These are phyloP conservation scores for Coemansia sp. DNA, from an alignment of 192 early-diverging fungal species.

Conservation along the genomic window DNA sequence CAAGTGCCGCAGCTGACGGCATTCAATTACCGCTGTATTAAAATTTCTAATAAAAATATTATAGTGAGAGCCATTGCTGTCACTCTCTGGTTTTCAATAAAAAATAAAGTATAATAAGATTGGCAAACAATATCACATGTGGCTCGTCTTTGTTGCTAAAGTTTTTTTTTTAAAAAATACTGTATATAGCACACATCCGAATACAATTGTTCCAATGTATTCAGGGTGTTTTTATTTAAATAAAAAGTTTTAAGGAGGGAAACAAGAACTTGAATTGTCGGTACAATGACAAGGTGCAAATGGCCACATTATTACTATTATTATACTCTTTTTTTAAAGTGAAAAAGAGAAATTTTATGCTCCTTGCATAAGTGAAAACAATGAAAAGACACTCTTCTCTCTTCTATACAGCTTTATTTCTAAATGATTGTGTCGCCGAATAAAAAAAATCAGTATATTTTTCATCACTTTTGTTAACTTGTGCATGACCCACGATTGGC, in stretches of 20 bases:
- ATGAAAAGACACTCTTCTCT: neutral
- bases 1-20: neutral
- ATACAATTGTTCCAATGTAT: neutral
- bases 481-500: neutral
- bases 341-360: neutral
- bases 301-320: neutral
- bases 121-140: too few species aligned
- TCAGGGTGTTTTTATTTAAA: neutral
- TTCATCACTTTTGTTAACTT: neutral
- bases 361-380: neutral
- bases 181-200: too few species aligned
- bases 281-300: neutral
- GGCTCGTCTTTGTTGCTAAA: too few species aligned
- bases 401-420: neutral
- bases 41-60: neutral
- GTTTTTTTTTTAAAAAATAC: too few species aligned
- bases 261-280: neutral
- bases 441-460: neutral
- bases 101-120: neutral
- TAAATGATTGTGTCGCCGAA: neutral
- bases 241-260: neutral
- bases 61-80: too few species aligned
- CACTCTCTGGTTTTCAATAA: neutral
- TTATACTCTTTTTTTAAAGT: neutral
- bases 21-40: neutral